phyloP scores from a whole-genome alignment of 352 stramenopile genomes.

The Pythium volutum region DNA sequence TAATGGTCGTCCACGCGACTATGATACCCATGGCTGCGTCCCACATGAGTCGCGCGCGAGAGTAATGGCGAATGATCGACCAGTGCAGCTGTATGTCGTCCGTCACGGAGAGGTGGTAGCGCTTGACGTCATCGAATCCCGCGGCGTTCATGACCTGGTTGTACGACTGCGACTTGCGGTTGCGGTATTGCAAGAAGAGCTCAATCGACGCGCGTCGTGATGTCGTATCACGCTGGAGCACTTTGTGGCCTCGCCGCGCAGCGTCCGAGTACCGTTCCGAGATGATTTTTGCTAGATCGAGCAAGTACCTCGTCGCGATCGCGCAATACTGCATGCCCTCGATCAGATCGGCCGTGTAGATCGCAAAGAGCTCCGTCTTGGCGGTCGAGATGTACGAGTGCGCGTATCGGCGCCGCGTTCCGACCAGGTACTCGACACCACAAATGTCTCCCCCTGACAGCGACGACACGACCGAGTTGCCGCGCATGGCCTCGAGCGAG shows the following conservation, averaged over 20 bases:
- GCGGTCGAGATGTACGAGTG: constrained; percentile 61
- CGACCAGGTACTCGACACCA: constrained; percentile 72
- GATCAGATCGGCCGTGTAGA: constrained; percentile 61
- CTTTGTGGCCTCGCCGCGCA: constrained; percentile 35
- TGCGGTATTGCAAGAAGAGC: constrained; percentile 61
- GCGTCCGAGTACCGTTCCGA: constrained; percentile 60
- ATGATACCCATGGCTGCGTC: constrained; percentile 65
- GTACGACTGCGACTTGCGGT: constrained; percentile 52
- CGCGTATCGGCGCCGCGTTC: constrained; percentile 44
- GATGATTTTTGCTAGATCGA: constrained; percentile 60
- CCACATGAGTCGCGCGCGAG: constrained; percentile 52
- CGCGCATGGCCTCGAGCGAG: constrained; percentile 54
- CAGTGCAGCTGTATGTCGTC: constrained; percentile 67
- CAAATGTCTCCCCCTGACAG: constrained; percentile 68
- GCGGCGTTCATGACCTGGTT: constrained; percentile 30
- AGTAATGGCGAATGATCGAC: constrained; percentile 74
- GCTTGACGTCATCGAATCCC: constrained; percentile 39
- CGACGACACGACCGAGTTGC: constrained; percentile 56
- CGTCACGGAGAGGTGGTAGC: constrained; percentile 21
- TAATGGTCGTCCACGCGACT: constrained; percentile 60
- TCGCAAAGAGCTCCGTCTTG: constrained; percentile 68
- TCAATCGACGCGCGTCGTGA: constrained; percentile 26
- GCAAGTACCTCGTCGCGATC: constrained; percentile 61
- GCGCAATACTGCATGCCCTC: constrained; percentile 56
- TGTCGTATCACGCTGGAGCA: constrained; percentile 30